Percentiles rank a stretch among this genome's conserved stretches.
Evolutionary conservation across 371 early-diverging fungal species (phyloP).

Genomic region (Mucor saturninus): DNA sequence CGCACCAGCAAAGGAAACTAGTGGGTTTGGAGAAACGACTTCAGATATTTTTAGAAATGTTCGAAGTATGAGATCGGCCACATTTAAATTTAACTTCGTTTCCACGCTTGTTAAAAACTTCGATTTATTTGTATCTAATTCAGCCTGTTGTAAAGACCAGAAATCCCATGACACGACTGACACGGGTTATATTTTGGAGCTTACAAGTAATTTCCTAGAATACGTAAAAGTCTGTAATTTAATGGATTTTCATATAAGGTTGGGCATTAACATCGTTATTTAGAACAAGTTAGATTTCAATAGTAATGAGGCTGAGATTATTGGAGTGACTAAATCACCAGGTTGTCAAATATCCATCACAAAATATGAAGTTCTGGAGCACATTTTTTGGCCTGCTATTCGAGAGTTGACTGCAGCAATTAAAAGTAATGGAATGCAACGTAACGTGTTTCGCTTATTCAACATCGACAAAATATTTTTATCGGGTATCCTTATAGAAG

Average conservation of each 20-base stretch:
- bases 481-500: slow-evolving; percentile 5
- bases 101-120: slow-evolving; percentile 6
- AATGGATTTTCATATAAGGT: background rate
- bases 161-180: background rate
- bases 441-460: background rate
- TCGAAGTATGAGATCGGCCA: slow-evolving; percentile 7
- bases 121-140: background rate
- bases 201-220: background rate
- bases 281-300: slow-evolving; percentile 8
- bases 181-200: background rate
- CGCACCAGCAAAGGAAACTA: background rate
- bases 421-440: slow-evolving; percentile 5
- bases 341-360: slow-evolving; percentile 7
- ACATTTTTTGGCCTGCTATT: slow-evolving; percentile 10
- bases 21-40: background rate
- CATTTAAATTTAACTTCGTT: slow-evolving; percentile 13
- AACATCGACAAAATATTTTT: slow-evolving; percentile 15
- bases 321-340: background rate
- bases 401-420: slow-evolving; percentile 4
- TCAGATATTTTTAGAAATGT: slow-evolving; percentile 14
- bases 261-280: background rate
- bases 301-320: slow-evolving; percentile 5
- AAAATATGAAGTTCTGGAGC: slow-evolving; percentile 14
- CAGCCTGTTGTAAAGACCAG: background rate
- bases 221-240: background rate